phyloP scores from a whole-genome alignment of 192 early-diverging fungal genomes.

The Phlyctochytrium planicorne region DNA sequence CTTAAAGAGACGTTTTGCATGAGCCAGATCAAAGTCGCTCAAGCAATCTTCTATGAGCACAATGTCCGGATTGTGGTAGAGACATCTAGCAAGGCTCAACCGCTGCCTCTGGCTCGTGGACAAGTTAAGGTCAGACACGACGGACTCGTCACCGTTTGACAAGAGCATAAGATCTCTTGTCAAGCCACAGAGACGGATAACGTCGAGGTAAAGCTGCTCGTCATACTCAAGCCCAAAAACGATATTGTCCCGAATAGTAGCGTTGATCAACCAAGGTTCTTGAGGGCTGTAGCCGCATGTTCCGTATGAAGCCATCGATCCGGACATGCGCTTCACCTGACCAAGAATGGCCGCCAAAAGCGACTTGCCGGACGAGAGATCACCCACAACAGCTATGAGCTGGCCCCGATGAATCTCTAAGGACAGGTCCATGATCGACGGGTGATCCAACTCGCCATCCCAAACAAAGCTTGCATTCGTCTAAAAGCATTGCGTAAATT shows the following conservation, averaged over 20 bases:
- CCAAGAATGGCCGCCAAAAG: constrained; percentile 72
- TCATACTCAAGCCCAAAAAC: constrained; percentile 72
- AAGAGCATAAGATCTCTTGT: constrained; percentile 64
- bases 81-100: constrained; percentile 42
- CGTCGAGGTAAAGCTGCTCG: constrained; percentile 55
- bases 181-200: constrained; percentile 67
- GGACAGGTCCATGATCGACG: constrained; percentile 44
- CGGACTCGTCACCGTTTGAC: constrained; percentile 23
- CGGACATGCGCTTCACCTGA: constrained; percentile 53
- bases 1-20: constrained; percentile 45
- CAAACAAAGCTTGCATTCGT: constrained; percentile 42
- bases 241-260: constrained; percentile 75
- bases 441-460: constrained; percentile 54
- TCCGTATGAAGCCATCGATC: constrained; percentile 45
- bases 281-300: constrained; percentile 60
- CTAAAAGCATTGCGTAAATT: constrained; percentile 17
- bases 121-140: constrained; percentile 39
- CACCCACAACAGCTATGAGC: constrained; percentile 68
- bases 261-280: constrained; percentile 72
- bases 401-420: constrained; percentile 52
- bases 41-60: constrained; percentile 69
- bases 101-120: constrained; percentile 42
- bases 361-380: constrained; percentile 68
- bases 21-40: constrained; percentile 43
- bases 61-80: constrained; percentile 70